Conservation (phyloP, 1,284 basidiomycete genomes). For the Stereum hirsutum region DNA sequence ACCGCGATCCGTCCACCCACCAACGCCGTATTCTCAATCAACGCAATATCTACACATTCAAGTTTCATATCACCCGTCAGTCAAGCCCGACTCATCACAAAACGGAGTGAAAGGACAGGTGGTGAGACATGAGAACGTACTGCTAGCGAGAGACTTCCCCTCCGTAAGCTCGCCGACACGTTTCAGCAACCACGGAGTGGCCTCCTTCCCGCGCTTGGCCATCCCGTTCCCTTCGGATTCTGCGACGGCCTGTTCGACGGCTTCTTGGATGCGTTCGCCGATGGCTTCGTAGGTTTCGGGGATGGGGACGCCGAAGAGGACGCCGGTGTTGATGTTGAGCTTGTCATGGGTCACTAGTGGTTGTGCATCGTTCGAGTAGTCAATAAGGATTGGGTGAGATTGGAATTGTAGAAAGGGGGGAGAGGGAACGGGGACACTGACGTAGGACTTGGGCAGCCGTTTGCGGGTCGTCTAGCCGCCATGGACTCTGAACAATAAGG, state of each 20-base stretch:
- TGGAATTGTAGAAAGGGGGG: background rate
- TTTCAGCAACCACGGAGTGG: slow-evolving; percentile 90
- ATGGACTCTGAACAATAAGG: slow-evolving; percentile 54
- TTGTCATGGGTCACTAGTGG: slow-evolving; percentile 51
- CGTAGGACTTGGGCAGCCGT: slow-evolving; percentile 66
- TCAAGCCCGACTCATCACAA: background rate
- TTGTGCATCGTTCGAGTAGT: too few relatives aligned
- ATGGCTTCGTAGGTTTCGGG: slow-evolving; percentile 65
- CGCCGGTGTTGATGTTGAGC: slow-evolving; percentile 62
- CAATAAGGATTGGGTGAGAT: background rate
- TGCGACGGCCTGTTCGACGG: slow-evolving; percentile 78
- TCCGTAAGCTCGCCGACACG: slow-evolving; percentile 79
- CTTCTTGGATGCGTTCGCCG: slow-evolving; percentile 67
- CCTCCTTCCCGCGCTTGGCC: slow-evolving; percentile 80
- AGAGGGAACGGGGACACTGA: slow-evolving; percentile 25
- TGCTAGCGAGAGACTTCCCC: slow-evolving; percentile 66
- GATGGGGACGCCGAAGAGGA: slow-evolving; percentile 87
- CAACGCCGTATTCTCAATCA: slow-evolving; percentile 88
- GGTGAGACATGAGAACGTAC: slow-evolving; percentile 35
- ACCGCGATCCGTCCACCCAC: slow-evolving; percentile 78
- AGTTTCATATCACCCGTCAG: background rate
- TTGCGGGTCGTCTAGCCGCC: slow-evolving; percentile 51
- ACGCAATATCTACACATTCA: slow-evolving; percentile 61
- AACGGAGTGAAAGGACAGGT: background rate
- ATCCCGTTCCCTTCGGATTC: slow-evolving; percentile 84